These are phyloP conservation scores for Somion occarium DNA, from an alignment of 1,284 basidiomycete species.

Conservation along the genomic window DNA sequence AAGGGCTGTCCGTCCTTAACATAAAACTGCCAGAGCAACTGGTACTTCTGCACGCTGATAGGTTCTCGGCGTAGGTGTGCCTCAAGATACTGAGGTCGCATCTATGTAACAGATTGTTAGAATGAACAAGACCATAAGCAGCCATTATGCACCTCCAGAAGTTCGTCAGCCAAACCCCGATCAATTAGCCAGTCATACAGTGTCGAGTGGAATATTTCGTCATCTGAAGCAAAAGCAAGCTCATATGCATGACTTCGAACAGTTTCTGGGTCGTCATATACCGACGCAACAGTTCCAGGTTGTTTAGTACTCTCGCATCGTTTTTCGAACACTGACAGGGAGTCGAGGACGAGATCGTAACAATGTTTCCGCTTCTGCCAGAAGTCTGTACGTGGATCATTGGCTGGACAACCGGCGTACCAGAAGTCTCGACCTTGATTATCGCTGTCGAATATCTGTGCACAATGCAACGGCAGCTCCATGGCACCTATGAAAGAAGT, in stretches of 20 bases:
- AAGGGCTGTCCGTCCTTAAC: slow-evolving; percentile 86
- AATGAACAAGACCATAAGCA: slow-evolving; percentile 1
- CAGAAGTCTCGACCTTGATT: slow-evolving; percentile 78
- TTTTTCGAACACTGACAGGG: slow-evolving; percentile 78
- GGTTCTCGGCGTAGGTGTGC: slow-evolving; percentile 83
- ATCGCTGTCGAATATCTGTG: slow-evolving; percentile 75
- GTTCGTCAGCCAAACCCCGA: slow-evolving; percentile 78
- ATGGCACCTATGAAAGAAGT: slow-evolving; percentile 59
- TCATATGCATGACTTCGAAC: slow-evolving; percentile 74
- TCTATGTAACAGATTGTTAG: slow-evolving; percentile 37
- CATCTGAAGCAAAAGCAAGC: slow-evolving; percentile 78
- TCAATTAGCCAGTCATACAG: slow-evolving; percentile 93
- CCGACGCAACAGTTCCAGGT: slow-evolving; percentile 19
- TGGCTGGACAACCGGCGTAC: slow-evolving; percentile 56
- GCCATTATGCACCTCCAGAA: slow-evolving; percentile 69
- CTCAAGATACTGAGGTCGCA: slow-evolving; percentile 83
- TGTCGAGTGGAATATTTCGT: slow-evolving; percentile 92
- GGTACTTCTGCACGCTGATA: slow-evolving; percentile 76
- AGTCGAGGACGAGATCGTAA: slow-evolving; percentile 81
- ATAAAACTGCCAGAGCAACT: slow-evolving; percentile 96
- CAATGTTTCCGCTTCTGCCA: slow-evolving; percentile 68
- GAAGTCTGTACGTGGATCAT: slow-evolving; percentile 57
- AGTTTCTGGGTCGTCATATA: slow-evolving; percentile 54
- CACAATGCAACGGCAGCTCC: slow-evolving; percentile 83
- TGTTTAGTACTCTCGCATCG: slow-evolving; percentile 20